Evolutionary conservation across 805 yeast genomes (phyloP), one percentile per base, ranked within the genome.

Genomic region (Pichia rugopelliculosa): DNA sequence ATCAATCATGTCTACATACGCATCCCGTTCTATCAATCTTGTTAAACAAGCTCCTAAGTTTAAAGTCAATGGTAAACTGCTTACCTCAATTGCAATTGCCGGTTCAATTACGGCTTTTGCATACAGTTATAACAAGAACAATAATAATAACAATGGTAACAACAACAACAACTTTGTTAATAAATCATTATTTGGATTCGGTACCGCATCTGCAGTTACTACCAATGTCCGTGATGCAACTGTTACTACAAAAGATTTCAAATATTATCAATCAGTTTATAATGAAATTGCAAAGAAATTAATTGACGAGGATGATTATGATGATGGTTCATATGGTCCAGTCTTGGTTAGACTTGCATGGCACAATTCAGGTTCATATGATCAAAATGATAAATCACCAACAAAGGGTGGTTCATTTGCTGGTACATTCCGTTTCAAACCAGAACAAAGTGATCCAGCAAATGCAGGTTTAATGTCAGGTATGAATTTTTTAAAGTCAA

Each of bases 221-320:
- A 38, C 54, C 5, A 62, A 65, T 26, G 57, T 67, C 3, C 64
- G 71, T 39, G 61, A 64, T 9, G 74, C 71, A 1, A 17, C 50
- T 3, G 39, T 54, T 21, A 42, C 60, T 43, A 46, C 68, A 58
- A 58, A 70, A 57, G 55, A 68, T 4, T 64, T 59, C 44, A 69
- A 72, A 12, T 87, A 84, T 54, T 89, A 75, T 61, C 89, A 75
- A 64, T 58, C 69, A 50, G 78, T 78, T 51, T 91, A 80, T 68
- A 82, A 79, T 68, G 93, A 80, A 54, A 87, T 78, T 74, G 96
- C 82, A 33, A 61, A 59, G 38, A 75, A 73, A 62, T 61, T 85
- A 22, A 70, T 73, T 53, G 86, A 80, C 40, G 65, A 69, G 33
- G 76, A 72, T 50, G 81, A 69, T 45, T 76, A 72, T 59, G 86